These are phyloP conservation scores for Trichoderma afroharzianum DNA, from an alignment of 2,329 filamentous ascomycete genomes.

Conservation along the genomic window DNA sequence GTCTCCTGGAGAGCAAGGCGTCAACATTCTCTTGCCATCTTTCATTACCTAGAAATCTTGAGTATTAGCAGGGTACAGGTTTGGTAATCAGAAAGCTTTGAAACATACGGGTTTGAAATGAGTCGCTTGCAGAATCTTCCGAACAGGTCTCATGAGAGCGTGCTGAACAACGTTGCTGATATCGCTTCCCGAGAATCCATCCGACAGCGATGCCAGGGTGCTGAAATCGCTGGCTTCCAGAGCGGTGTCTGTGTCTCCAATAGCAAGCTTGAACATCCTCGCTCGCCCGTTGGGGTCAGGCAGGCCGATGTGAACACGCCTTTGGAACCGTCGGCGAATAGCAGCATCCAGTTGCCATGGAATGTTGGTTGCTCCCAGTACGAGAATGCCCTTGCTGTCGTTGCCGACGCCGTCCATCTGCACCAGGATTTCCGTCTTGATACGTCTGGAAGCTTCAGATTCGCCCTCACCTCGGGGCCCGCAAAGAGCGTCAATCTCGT, in stretches of 20 bases:
- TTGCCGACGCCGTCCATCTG: slow-evolving; percentile 99
- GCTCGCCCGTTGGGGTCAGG: slow-evolving; percentile 84
- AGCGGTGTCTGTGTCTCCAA: slow-evolving; percentile 89
- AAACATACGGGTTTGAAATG: slow-evolving; percentile 85
- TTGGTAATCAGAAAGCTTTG: slow-evolving; percentile 1
- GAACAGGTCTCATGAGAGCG: slow-evolving; percentile 93
- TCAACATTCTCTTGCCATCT: slow-evolving; percentile 66
- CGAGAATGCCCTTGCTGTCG: slow-evolving; percentile 88
- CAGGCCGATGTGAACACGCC: slow-evolving; percentile 90
- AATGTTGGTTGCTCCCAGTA: slow-evolving; percentile 95
- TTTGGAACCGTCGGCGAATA: slow-evolving; percentile 92
- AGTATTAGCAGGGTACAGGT: slow-evolving; percentile 8
- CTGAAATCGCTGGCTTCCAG: slow-evolving; percentile 75
- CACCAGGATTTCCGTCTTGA: slow-evolving; percentile 97
- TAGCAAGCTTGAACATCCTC: slow-evolving; percentile 90
- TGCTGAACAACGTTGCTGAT: slow-evolving; percentile 94
- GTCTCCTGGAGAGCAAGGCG: slow-evolving; percentile 92
- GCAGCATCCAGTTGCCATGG: slow-evolving; percentile 97
- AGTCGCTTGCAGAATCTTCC: slow-evolving; percentile 94
- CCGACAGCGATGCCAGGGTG: slow-evolving; percentile 74
- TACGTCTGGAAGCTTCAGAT: slow-evolving; percentile 92
- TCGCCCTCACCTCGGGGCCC: slow-evolving; percentile 91
- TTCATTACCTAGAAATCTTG: slow-evolving; percentile 57
- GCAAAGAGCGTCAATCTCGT: slow-evolving; percentile 95
- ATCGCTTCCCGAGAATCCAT: slow-evolving; percentile 95